Base-by-base conservation (phyloP, 345 rosid genomes). In the Kandelia obovata region DNA sequence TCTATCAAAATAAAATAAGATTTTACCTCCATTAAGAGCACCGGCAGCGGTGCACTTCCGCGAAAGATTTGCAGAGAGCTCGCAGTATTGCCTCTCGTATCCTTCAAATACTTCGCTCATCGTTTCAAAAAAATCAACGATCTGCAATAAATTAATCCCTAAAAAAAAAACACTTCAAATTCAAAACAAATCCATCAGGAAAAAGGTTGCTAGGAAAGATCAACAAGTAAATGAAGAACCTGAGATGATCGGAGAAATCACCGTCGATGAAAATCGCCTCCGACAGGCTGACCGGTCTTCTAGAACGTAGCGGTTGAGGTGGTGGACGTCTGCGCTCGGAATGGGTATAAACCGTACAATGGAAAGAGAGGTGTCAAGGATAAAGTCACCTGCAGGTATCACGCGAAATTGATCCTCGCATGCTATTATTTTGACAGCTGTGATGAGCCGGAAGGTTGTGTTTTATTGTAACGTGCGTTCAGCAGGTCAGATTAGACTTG, bases 41-140 rank as follows among this genome's bases (percentile, higher is more conserved):
- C 26, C 63, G 26, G 73, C 67, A 0, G 67, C 65, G 21, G 59
- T 77, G 70, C 80, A 77, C 52, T 64, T 77, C 58, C 63, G 63
- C 19, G 80, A 72, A 17, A 77, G 70, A 69, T 68, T 77, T 9
- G 80, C 70, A 6, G 80, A 77, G 23, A 77, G 73, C 67, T 77
- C 80, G 70, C 80, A 77, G 65, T 77, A 77, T 32, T 72, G 77
- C 34, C 76, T 77, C 62, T 77, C 80, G 58, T 68, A 77, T 53
- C 80, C 67, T 43, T 77, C 80, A 68, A 72, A 77, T 23, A 72
- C 76, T 15, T 59, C 55, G 27, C 77, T 72, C 80, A 77, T 77
- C 34, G 17, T 71, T 37, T 26, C 53, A 20, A 56, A 6, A 56
- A 23, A 23, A 56, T 56, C 59, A 23, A 23, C 59, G 49, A 43